These are phyloP conservation scores for Lachnellula willkommii DNA, from an alignment of 2,329 filamentous ascomycete genomes.

Conservation along the genomic window DNA sequence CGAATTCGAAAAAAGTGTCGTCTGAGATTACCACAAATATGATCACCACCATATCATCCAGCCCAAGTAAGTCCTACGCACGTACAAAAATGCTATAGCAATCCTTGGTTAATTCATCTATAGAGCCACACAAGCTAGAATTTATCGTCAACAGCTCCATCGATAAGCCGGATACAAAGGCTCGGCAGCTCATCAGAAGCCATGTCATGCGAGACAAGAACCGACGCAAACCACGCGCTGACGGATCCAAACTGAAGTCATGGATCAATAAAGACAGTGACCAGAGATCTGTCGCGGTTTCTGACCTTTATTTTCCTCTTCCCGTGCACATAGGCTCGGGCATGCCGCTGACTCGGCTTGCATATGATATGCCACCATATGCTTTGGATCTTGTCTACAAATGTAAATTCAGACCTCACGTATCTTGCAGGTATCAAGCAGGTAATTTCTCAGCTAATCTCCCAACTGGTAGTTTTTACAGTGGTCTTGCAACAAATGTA, in stretches of 20 bases:
- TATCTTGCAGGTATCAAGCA: neutral
- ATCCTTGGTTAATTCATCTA: too few relatives aligned
- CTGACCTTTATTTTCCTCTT: neutral
- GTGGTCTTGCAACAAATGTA: neutral
- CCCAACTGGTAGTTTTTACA: too few relatives aligned
- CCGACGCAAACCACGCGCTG: neutral
- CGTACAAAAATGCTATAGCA: too few relatives aligned
- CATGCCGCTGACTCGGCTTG: neutral
- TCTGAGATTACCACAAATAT: too few relatives aligned
- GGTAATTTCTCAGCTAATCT: neutral
- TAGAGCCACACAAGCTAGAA: neutral
- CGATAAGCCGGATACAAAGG: neutral
- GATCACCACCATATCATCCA: too few relatives aligned
- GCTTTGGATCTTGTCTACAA: conserved; percentile 3
- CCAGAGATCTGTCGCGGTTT: neutral
- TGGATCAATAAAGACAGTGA: conserved; percentile 1
- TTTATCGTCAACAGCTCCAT: conserved; percentile 1
- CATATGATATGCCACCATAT: conserved; percentile 6
- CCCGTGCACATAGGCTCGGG: neutral
- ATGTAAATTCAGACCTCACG: neutral
- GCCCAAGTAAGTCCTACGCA: too few relatives aligned
- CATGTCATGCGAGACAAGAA: conserved; percentile 7
- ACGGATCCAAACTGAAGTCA: neutral
- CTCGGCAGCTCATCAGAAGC: conserved; percentile 1
- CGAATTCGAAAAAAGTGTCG: too few relatives aligned